A percentile compares a stretch with the other conserved stretches of the same genome.
Evolutionary conservation across 495 filamentous ascomycete species (phyloP).

Genomic region (Hypoxylon rickii): DNA sequence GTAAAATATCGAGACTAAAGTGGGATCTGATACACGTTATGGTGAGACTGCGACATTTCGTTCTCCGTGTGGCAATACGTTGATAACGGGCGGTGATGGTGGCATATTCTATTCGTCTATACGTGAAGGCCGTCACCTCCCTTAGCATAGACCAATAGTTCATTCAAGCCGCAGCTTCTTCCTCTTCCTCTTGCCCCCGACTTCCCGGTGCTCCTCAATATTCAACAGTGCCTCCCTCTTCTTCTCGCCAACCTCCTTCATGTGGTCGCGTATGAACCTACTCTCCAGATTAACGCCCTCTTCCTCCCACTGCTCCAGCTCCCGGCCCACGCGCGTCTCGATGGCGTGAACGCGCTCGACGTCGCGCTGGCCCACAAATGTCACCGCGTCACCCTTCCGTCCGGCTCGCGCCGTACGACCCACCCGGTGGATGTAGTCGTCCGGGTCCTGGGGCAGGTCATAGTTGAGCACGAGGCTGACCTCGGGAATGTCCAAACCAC

Average conservation of each 20-base stretch:
- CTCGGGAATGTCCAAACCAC: slow-evolving; percentile 93
- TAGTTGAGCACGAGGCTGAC: slow-evolving; percentile 92
- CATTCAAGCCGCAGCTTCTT: slow-evolving; percentile 48
- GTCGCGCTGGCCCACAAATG: slow-evolving; percentile 90
- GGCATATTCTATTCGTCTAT: no score
- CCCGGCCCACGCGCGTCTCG: slow-evolving; percentile 75
- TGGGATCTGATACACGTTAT: no score
- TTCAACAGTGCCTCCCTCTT: slow-evolving; percentile 87
- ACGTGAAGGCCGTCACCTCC: no score
- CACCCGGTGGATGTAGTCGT: slow-evolving; percentile 96
- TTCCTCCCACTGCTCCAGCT: slow-evolving; percentile 78
- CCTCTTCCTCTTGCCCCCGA: slow-evolving; percentile 73
- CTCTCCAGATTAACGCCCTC: slow-evolving; percentile 90
- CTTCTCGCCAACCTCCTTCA: slow-evolving; percentile 89
- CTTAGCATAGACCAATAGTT: neutral
- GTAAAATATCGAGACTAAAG: no score
- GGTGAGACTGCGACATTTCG: no score
- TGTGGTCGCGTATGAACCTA: slow-evolving; percentile 75
- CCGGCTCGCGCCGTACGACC: slow-evolving; percentile 95
- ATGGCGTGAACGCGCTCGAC: slow-evolving; percentile 85
- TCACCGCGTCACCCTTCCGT: slow-evolving; percentile 77
- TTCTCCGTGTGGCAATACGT: neutral
- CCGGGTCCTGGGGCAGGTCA: slow-evolving; percentile 91
- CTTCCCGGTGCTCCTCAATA: slow-evolving; percentile 90
- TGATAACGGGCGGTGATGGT: neutral